phyloP scores from a whole-genome alignment of 106 monocot species.

The Dactylorhiza incarnata region DNA sequence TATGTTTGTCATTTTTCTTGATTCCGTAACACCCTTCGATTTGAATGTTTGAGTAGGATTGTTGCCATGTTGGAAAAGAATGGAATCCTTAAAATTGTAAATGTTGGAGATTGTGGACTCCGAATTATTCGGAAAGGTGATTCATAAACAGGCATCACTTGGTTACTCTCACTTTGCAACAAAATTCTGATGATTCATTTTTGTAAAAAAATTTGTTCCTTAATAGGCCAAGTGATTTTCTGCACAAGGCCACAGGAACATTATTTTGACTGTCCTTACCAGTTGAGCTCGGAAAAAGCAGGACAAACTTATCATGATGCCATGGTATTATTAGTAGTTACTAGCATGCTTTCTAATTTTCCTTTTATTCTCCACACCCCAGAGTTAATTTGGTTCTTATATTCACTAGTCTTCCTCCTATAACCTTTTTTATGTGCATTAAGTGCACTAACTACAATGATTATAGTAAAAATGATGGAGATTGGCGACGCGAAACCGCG shows the following conservation, averaged over 20 bases:
- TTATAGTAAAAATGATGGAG: too few relatives aligned
- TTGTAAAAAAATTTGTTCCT: not conserved
- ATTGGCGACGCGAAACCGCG: too few relatives aligned
- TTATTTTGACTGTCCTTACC: constrained; percentile 95
- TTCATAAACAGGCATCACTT: not conserved
- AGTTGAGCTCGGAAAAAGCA: constrained; percentile 74
- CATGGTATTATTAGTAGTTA: constrained; percentile 29
- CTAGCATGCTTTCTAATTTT: not conserved
- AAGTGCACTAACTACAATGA: not conserved
- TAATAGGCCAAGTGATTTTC: constrained; percentile 56
- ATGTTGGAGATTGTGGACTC: constrained; percentile 90
- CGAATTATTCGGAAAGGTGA: constrained; percentile 68
- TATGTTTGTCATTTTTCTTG: not conserved
- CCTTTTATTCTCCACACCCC: not conserved
- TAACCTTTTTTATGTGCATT: not conserved
- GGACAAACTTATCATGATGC: constrained; percentile 85
- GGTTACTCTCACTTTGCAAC: not conserved
- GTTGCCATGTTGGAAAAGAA: constrained; percentile 76
- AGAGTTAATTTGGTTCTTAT: not conserved
- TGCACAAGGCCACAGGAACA: constrained; percentile 76
- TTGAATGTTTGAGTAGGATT: constrained; percentile 33
- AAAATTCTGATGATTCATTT: not conserved
- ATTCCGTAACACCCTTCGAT: not conserved
- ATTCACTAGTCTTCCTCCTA: too few relatives aligned
- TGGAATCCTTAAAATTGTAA: constrained; percentile 74